phyloP scores from a whole-genome alignment of 208 protist species.

The Balamuthia mandrillaris region DNA sequence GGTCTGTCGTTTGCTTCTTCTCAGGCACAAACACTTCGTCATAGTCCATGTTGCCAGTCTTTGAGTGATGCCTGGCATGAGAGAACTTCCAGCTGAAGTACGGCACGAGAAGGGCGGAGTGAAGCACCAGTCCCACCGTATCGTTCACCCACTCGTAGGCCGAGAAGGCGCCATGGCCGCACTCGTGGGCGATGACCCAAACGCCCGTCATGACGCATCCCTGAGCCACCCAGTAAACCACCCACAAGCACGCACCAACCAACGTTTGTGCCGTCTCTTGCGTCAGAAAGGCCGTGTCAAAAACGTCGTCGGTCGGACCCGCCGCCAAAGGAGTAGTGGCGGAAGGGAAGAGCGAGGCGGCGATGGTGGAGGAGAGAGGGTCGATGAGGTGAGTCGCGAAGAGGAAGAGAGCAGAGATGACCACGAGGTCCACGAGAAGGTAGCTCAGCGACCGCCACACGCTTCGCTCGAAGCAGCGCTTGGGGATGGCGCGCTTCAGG shows the following conservation, averaged over 20 bases:
- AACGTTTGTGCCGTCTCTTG: neutral
- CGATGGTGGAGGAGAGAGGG: neutral
- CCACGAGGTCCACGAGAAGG: neutral
- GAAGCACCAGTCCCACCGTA: constrained; percentile 80
- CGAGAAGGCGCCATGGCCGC: constrained; percentile 87
- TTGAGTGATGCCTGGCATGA: constrained; percentile 87
- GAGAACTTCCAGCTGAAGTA: constrained; percentile 83
- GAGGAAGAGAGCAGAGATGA: neutral
- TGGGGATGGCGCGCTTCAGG: constrained; percentile 44
- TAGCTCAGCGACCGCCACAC: too few species aligned
- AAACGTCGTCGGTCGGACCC: too few species aligned
- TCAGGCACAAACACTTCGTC: constrained; percentile 78
- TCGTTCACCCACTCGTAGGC: constrained; percentile 74
- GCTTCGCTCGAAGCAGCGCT: constrained; percentile 51
- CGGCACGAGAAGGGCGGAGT: constrained; percentile 71
- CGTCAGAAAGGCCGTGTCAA: too few species aligned
- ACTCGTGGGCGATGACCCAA: constrained; percentile 91
- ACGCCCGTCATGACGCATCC: constrained; percentile 79
- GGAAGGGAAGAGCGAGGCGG: neutral
- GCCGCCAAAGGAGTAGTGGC: too few species aligned
- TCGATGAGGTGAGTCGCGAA: neutral
- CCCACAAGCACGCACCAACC: neutral
- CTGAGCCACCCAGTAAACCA: constrained; percentile 23
- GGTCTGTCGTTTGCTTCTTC: neutral
- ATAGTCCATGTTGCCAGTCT: constrained; percentile 88